Percentiles rank a stretch among this genome's conserved stretches.
Conservation (phyloP, 106 monocot species). For the Allium fistulosum region DNA sequence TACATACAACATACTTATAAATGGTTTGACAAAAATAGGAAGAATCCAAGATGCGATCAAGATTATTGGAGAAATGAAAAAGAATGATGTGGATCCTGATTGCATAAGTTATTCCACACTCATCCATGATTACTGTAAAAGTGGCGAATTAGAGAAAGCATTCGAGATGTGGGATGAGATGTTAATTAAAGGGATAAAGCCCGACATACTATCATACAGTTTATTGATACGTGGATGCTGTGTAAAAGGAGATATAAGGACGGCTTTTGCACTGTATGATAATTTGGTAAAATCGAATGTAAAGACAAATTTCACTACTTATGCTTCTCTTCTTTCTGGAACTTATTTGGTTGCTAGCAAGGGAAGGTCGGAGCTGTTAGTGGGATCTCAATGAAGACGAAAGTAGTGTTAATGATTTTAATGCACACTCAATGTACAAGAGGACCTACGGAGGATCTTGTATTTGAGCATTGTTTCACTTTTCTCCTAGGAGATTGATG, state of each 20-base stretch:
- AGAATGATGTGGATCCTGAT: conserved; percentile 48
- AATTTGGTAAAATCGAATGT: conserved; percentile 40
- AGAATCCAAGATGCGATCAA: conserved; percentile 40
- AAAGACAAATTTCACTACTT: conserved; percentile 43
- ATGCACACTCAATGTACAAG: too few relatives aligned
- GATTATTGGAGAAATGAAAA: conserved; percentile 46
- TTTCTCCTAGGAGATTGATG: too few relatives aligned
- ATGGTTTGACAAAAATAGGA: conserved; percentile 57
- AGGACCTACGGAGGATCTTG: too few relatives aligned
- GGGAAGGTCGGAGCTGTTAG: neutral
- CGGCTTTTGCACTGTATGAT: conserved; percentile 47
- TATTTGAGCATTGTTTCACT: too few relatives aligned
- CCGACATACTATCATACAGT: conserved; percentile 71
- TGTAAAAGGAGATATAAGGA: conserved; percentile 37
- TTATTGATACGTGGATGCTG: conserved; percentile 74
- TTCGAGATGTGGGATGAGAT: conserved; percentile 80
- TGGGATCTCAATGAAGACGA: too few relatives aligned
- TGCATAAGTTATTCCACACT: conserved; percentile 80
- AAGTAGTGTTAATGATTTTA: too few relatives aligned
- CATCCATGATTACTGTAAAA: conserved; percentile 53
- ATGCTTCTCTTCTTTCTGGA: conserved; percentile 40
- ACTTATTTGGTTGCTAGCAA: conserved; percentile 22
- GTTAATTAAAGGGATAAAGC: conserved; percentile 47
- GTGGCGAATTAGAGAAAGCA: conserved; percentile 48
- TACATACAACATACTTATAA: conserved; percentile 73